phyloP scores from a whole-genome alignment of 768 basidiomycete species.

The Lactifluus pinguis region DNA sequence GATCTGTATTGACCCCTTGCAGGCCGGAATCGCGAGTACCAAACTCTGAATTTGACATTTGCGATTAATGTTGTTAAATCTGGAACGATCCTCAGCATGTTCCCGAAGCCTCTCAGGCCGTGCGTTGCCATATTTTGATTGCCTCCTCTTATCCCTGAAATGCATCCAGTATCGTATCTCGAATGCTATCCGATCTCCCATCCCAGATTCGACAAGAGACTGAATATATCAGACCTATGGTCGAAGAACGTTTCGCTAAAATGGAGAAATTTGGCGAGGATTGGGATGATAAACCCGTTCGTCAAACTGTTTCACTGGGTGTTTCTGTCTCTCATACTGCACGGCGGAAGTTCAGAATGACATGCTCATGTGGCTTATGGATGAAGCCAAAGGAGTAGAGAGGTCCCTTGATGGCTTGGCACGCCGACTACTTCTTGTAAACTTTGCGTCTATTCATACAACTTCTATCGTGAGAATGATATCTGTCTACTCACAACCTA shows the following conservation, averaged over 20 bases:
- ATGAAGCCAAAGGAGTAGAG: conserved; percentile 28
- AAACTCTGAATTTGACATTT: conserved; percentile 27
- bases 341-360: conserved; percentile 30
- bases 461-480: conserved; percentile 21
- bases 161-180: conserved; percentile 11
- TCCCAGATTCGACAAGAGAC: conserved; percentile 8
- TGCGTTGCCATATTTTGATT: conserved; percentile 19
- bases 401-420: conserved; percentile 27
- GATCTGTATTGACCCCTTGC: background rate
- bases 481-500: background rate
- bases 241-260: conserved; percentile 20
- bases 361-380: conserved; percentile 38
- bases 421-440: conserved; percentile 23
- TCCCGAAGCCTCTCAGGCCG: conserved; percentile 30
- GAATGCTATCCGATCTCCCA: conserved; percentile 14
- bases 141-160: background rate
- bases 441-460: conserved; percentile 32
- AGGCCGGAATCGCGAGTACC: conserved; percentile 28
- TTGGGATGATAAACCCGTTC: conserved; percentile 23
- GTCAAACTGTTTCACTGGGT: background rate
- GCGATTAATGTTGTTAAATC: conserved; percentile 27
- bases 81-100: conserved; percentile 24
- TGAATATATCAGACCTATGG: conserved; percentile 3
- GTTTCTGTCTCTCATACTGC: background rate
- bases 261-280: conserved; percentile 20